Evolutionary conservation across 805 yeast species (phyloP), one percentile per base, ranked within the genome.

Genomic region (Sungouiozyma intestinalis): DNA sequence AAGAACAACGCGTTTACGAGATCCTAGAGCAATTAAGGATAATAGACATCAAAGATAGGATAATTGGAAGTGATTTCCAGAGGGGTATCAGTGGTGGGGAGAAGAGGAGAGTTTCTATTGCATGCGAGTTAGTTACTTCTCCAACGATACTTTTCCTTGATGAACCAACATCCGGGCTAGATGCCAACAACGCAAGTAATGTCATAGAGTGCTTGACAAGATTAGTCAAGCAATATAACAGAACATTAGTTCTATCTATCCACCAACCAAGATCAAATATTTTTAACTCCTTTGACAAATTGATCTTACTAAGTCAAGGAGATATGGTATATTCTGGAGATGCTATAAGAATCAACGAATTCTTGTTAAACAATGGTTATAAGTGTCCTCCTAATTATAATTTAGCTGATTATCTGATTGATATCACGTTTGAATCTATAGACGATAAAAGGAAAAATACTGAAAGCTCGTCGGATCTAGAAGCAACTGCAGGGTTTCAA

Each of bases 261-360:
- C 98, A 92, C 65, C 98, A 92, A 59, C 98, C 98, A 9, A 73
- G 98, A 55, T 85, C 96, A 44, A 92, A 92, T 56, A 90, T 92
- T 58, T 97, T 92, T 29, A 80, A 95, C 0, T 65, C 85, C 44
- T 92, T 92, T 62, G 96, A 90, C 57, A 80, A 81, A 52, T 71
- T 92, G 39, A 62, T 90, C 2, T 66, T 92, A 39, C 68, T 92
- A 41, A 81, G 95, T 19, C 82, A 82, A 48, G 97, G 98, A 46
- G 78, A 79, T 49, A 66, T 86, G 59, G 81, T 88, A 2, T 92
- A 83, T 57, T 85, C 95, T 0, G 98, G 98, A 15, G 78, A 76
- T n/a, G 81, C 82, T 72, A 65, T 70, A 5, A 75, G 76, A 36
- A 83, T 92, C 41, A 75, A 77, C 50, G 83, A 81, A 43, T 87